Percentiles rank a stretch among this genome's conserved stretches.
Evolutionary conservation across 2,329 filamentous ascomycete genomes (phyloP).

Genomic region (Cephalotrichum gorgonifer): DNA sequence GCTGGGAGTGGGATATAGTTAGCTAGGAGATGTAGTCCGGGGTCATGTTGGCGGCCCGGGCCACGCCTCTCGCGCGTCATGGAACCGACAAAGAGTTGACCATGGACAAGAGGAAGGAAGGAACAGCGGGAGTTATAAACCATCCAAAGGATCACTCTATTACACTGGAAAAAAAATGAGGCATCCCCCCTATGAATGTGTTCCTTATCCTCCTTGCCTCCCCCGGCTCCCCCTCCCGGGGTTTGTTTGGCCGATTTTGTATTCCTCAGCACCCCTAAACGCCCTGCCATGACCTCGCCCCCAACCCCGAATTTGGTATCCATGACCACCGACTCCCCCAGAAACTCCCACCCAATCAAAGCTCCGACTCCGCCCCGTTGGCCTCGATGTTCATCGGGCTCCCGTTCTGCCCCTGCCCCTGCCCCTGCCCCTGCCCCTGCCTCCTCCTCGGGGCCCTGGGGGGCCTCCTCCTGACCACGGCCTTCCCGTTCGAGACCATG

Average conservation of each 20-base stretch:
- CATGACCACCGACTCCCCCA: background rate
- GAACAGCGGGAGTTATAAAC: too few relatives aligned
- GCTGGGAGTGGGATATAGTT: too few relatives aligned
- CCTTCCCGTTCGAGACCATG: slow-evolving; percentile 1
- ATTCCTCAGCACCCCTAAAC: slow-evolving; percentile 3
- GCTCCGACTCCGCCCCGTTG: slow-evolving; percentile 5
- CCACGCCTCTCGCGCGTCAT: background rate
- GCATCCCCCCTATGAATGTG: background rate
- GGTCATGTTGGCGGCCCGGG: background rate
- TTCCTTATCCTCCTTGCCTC: too few relatives aligned
- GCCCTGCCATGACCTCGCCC: slow-evolving; percentile 2
- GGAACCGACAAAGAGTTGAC: background rate
- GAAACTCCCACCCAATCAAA: background rate
- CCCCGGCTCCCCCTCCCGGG: background rate
- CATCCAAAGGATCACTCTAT: background rate
- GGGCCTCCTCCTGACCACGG: background rate
- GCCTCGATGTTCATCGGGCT: slow-evolving; percentile 6
- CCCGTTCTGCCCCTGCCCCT: slow-evolving; percentile 2
- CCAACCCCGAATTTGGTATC: background rate
- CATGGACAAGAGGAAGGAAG: background rate
- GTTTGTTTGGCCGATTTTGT: background rate
- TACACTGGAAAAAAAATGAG: background rate
- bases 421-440: background rate
- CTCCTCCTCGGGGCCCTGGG: background rate
- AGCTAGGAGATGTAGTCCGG: background rate